A percentile compares a stretch with the other conserved stretches of the same genome.
Evolutionary conservation across 495 filamentous ascomycete genomes (phyloP).

Genomic region (Lepidopterella palustris): DNA sequence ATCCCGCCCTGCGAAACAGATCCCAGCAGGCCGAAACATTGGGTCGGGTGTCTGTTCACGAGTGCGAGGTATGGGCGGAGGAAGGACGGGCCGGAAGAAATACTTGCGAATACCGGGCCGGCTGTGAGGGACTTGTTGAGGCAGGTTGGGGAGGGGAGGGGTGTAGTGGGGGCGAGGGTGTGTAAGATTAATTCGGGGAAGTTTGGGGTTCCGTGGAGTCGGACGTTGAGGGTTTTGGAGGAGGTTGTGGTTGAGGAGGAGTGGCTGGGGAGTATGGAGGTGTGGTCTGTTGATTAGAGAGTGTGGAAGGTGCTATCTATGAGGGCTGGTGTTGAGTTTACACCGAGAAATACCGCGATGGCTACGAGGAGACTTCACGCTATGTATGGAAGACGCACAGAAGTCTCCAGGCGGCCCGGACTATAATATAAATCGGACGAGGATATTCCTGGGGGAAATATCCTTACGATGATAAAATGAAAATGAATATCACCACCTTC

Average conservation of each 20-base stretch:
- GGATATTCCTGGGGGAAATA: too few relatives aligned
- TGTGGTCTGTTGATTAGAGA: conserved; percentile 22
- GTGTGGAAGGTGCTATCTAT: too few relatives aligned
- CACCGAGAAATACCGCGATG: too few relatives aligned
- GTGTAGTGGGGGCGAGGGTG: conserved; percentile 30
- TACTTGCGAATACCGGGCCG: conserved; percentile 32
- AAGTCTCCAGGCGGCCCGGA: too few relatives aligned
- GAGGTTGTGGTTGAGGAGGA: conserved; percentile 27
- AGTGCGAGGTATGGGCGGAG: conserved; percentile 26
- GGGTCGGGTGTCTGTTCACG: conserved; percentile 39
- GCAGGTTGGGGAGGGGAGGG: conserved; percentile 21
- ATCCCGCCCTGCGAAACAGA: conserved; percentile 31
- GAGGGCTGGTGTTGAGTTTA: too few relatives aligned
- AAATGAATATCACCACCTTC: too few relatives aligned
- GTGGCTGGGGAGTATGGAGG: conserved; percentile 13
- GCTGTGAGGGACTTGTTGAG: conserved; percentile 33
- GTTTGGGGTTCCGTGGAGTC: conserved; percentile 36
- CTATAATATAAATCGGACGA: too few relatives aligned
- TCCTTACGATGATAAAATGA: too few relatives aligned
- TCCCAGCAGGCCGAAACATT: conserved; percentile 24
- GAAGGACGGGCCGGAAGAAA: conserved; percentile 29
- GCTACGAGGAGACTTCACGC: too few relatives aligned
- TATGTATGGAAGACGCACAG: too few relatives aligned
- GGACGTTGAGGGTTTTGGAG: conserved; percentile 32
- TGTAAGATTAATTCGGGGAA: conserved; percentile 38